Evolutionary conservation across 495 filamentous ascomycete species (phyloP), one percentile per base, ranked within the genome.

Genomic region (Trichocladium uniseriatum): DNA sequence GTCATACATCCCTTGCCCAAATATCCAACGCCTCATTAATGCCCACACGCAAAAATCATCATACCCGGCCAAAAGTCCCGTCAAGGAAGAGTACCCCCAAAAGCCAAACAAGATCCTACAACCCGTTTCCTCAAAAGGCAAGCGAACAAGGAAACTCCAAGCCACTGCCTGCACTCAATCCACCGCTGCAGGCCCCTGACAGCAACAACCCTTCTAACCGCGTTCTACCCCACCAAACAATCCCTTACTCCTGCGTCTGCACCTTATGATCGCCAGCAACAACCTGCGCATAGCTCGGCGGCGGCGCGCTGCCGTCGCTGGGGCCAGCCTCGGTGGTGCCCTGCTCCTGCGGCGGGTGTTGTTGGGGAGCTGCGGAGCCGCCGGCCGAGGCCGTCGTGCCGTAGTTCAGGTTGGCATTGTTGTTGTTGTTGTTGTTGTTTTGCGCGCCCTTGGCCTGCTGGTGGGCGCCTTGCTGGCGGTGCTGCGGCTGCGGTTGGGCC

Each of bases 261-360:
- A 95, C 70, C 75, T 96, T 96, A 62, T 94, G 61, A 62, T 95
- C 90, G 11, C 88, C 89, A 63, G 79, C 81, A 31, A 94, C 83
- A 31, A 87, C 88, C 69, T 92, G 86, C 37, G 83, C 82, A 69
- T 94, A 94, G 19, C 83, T 87, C 28, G 88, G 88, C 39, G 87
- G 87, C 18, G 75, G 52, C n/a, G 52, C 49, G 1, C 47, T 31
- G 21, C 58, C 47, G 45, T 59, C 61, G 38, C 57, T 52, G 13
- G 43, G 57, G 69, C 40, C 63, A 22, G 34, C 27, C 10, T 14
- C 18, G 6, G 52, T 51, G 10, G 77, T 43, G 60, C 76, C 45
- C 71, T 76, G 15, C 65, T 60, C 52, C 11, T 52, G 49, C 20
- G 49, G 49, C 36, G 27, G 35, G 31, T 57, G 49, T 0, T 51